Percentiles rank a stretch among this genome's conserved stretches.
phyloP scores from a whole-genome alignment of 352 stramenopile genomes.

The Albugo laibachii region DNA sequence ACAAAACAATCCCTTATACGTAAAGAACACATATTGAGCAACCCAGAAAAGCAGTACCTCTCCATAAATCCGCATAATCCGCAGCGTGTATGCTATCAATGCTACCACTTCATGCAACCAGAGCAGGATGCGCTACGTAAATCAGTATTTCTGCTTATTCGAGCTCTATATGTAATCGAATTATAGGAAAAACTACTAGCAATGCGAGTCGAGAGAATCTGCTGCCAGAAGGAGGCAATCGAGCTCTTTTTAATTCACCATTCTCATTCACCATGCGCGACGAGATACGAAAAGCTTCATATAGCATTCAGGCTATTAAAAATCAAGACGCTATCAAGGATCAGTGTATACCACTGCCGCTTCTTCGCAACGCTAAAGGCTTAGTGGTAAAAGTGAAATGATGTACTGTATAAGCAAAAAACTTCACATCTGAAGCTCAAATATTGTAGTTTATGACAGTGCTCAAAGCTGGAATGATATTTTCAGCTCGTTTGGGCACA shows the following conservation, averaged over 20 bases:
- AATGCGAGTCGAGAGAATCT: constrained; percentile 61
- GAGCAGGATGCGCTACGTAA: constrained; percentile 49
- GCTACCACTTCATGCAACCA: constrained; percentile 27
- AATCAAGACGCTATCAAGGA: constrained; percentile 77
- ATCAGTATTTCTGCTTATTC: constrained; percentile 4
- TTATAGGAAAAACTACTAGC: constrained; percentile 38
- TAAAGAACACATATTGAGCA: constrained; percentile 49
- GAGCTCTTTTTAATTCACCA: constrained; percentile 63
- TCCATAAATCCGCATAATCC: constrained; percentile 64
- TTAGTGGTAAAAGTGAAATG: constrained; percentile 37
- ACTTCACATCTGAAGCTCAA: background rate
- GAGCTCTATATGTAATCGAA: background rate
- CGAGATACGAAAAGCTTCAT: constrained; percentile 86
- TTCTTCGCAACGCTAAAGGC: constrained; percentile 78
- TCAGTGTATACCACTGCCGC: constrained; percentile 72
- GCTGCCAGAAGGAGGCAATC: constrained; percentile 33
- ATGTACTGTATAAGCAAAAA: background rate
- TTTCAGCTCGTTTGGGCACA: constrained; percentile 73
- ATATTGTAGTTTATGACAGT: constrained; percentile 74
- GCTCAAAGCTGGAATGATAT: constrained; percentile 79
- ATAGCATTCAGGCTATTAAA: constrained; percentile 86
- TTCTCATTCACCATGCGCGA: constrained; percentile 81
- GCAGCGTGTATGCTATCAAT: constrained; percentile 67
- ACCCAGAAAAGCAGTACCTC: constrained; percentile 51
- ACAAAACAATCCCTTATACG: constrained; percentile 56